These are phyloP conservation scores for Zostera marina DNA, from an alignment of 116 monocot genomes.

Conservation along the genomic window DNA sequence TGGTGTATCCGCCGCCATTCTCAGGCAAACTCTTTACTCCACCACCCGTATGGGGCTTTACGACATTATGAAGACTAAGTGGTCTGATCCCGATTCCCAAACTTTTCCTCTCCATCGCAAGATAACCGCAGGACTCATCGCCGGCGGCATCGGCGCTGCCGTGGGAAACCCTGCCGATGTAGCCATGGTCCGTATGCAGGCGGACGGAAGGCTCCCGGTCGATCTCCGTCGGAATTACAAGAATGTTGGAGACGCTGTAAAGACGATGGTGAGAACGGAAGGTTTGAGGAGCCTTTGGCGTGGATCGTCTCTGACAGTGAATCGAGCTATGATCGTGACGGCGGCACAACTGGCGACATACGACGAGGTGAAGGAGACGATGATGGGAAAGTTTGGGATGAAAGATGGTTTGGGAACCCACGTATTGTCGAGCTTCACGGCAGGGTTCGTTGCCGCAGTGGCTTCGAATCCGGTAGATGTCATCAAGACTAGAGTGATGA, in stretches of 20 bases:
- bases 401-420: constrained; percentile 65
- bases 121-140: constrained; percentile 59
- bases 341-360: constrained; percentile 93
- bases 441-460: constrained; percentile 64
- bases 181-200: constrained; percentile 88
- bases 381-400: constrained; percentile 17
- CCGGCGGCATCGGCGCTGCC: constrained; percentile 64
- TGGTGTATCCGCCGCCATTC: constrained; percentile 80
- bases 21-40: constrained; percentile 80
- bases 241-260: constrained; percentile 23
- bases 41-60: constrained; percentile 92
- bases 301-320: constrained; percentile 69
- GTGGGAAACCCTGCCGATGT: constrained; percentile 90
- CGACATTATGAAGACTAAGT: constrained; percentile 58
- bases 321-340: constrained; percentile 94
- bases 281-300: constrained; percentile 61
- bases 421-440: constrained; percentile 59
- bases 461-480: constrained; percentile 92
- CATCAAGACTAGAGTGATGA: constrained; percentile 83
- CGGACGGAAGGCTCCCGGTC: constrained; percentile 35
- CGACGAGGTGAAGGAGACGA: constrained; percentile 79
- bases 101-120: constrained; percentile 49
- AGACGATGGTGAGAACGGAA: constrained; percentile 24
- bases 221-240: constrained; percentile 27
- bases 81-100: constrained; percentile 15